Conservation (phyloP, 2,329 filamentous ascomycete genomes). For the Fusarium equiseti region DNA sequence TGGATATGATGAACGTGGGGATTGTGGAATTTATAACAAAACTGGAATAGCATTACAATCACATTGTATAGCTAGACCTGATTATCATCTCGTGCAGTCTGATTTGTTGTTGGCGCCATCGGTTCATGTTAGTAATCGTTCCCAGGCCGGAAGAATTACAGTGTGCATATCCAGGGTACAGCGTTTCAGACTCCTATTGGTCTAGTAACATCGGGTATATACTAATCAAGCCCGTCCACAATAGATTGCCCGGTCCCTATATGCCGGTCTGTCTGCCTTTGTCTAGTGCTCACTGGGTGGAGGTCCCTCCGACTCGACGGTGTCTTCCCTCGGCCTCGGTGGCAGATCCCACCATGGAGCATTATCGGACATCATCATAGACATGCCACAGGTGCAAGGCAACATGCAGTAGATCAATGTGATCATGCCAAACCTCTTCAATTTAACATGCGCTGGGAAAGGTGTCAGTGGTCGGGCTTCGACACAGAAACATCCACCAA, state of each 20-base stretch:
- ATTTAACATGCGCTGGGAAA: background rate
- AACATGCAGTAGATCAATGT: rapidly evolving
- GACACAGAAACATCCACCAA: background rate
- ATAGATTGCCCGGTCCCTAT: no score
- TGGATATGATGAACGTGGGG: background rate
- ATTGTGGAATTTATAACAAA: background rate
- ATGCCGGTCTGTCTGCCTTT: background rate
- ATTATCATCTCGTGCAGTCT: background rate
- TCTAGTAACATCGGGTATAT: background rate
- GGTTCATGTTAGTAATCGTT: background rate
- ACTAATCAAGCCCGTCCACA: background rate
- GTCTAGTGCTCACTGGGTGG: background rate
- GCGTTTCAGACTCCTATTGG: background rate
- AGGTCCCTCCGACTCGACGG: background rate
- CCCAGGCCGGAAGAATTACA: background rate
- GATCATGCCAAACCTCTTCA: background rate
- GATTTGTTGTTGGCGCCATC: background rate
- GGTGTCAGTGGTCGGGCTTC: background rate
- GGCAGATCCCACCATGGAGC: background rate
- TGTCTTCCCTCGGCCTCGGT: background rate
- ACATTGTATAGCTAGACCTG: background rate
- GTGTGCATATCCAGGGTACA: background rate
- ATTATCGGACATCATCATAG: rapidly evolving
- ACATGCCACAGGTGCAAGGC: background rate
- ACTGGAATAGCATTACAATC: background rate